phyloP scores from a whole-genome alignment of 192 early-diverging fungal genomes.

The Radiomyces spectabilis region DNA sequence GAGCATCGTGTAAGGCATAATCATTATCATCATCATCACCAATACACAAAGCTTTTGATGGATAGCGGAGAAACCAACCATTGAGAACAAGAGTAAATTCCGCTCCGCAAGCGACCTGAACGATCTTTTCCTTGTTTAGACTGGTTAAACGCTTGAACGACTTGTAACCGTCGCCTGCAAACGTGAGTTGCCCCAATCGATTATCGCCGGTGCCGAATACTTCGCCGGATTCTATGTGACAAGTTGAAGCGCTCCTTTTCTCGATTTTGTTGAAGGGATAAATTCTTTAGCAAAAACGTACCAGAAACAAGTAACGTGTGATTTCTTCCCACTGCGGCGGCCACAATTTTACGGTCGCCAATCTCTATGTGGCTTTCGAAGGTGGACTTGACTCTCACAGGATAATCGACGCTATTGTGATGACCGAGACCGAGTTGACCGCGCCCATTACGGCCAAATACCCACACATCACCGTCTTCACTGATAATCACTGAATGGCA shows the following conservation, averaged over 20 bases:
- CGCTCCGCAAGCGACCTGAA: slow-evolving; percentile 34
- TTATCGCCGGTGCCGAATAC: slow-evolving; percentile 43
- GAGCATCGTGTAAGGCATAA: neutral
- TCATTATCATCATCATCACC: too few species aligned
- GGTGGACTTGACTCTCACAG: too few species aligned
- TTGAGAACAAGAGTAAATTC: slow-evolving; percentile 35
- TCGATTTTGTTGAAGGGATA: neutral
- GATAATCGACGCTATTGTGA: slow-evolving; percentile 16
- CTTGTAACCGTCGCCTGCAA: slow-evolving; percentile 21
- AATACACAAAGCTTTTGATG: neutral
- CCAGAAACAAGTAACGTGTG: slow-evolving; percentile 38
- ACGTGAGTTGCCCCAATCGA: slow-evolving; percentile 35
- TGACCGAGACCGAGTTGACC: slow-evolving; percentile 36
- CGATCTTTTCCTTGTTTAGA: slow-evolving; percentile 31
- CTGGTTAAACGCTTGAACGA: slow-evolving; percentile 25
- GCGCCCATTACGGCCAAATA: slow-evolving; percentile 38
- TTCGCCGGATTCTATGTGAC: slow-evolving; percentile 21
- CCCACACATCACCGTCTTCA: slow-evolving; percentile 34
- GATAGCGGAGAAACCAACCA: neutral
- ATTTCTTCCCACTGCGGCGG: slow-evolving; percentile 35
- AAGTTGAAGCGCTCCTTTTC: neutral
- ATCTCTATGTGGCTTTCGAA: too few species aligned
- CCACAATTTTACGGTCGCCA: slow-evolving; percentile 29
- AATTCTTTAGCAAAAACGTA: neutral
- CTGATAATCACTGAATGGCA: slow-evolving; percentile 36